Evolutionary conservation across 306 rosid species (phyloP).

Genomic region (Leucaena leucocephala): DNA sequence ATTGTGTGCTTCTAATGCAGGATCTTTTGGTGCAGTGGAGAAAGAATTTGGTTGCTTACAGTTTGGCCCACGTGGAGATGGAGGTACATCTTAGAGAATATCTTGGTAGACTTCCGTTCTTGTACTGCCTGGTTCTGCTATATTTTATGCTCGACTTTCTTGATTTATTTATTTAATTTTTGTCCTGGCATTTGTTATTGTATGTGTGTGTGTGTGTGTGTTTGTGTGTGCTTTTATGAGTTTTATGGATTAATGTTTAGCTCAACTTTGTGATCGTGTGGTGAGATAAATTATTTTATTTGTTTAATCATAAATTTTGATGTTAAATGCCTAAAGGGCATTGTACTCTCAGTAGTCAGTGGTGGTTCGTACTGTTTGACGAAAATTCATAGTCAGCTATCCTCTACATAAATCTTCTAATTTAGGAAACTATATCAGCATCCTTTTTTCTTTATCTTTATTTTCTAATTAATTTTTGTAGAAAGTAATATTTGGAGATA

Average conservation of each 20-base stretch:
- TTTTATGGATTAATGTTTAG: background rate
- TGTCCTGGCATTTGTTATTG: background rate
- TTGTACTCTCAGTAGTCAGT: background rate
- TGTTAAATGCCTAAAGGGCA: background rate
- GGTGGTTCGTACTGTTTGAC: background rate
- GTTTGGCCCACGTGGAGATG: conserved; percentile 69
- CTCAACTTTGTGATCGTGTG: background rate
- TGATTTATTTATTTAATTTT: background rate
- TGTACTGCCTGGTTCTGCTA: conserved; percentile 33
- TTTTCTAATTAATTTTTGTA: background rate
- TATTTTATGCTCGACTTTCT: conserved; percentile 2
- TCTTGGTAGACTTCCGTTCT: conserved; percentile 35
- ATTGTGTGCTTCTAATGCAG: conserved; percentile 51
- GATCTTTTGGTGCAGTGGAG: conserved; percentile 46
- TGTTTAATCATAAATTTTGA: background rate
- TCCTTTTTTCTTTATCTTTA: background rate
- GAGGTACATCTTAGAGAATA: conserved; percentile 54
- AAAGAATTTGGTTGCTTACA: conserved; percentile 58
- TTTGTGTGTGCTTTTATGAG: background rate
- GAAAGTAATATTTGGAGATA: background rate
- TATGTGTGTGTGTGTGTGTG: background rate
- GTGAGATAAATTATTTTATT: background rate
- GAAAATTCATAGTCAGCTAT: background rate
- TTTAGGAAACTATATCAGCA: background rate
- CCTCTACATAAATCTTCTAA: background rate